Conservation (phyloP, 1,284 basidiomycete species). For the Austroboletus niveus region DNA sequence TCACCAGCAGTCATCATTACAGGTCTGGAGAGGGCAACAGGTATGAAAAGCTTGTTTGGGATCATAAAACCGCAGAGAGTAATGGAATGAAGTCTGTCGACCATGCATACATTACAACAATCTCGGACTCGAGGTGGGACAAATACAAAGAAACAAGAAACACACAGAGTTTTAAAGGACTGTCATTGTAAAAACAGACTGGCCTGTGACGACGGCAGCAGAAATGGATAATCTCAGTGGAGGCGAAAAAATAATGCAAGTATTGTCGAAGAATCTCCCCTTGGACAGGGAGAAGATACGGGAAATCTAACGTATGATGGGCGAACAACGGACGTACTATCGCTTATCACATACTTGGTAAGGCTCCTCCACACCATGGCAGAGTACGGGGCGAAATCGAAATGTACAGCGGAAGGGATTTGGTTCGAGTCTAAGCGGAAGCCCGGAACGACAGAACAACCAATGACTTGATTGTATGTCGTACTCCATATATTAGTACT, state of each 20-base stretch:
- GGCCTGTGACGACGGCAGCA: not conserved
- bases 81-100: not conserved
- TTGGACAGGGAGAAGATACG: not conserved
- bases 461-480: too few relatives aligned
- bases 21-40: not conserved
- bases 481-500: too few relatives aligned
- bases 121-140: not conserved
- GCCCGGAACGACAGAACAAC: too few relatives aligned
- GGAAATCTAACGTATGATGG: not conserved
- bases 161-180: not conserved
- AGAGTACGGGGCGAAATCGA: too few relatives aligned
- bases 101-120: conserved; percentile 1
- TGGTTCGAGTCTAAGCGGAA: too few relatives aligned
- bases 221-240: not conserved
- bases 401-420: too few relatives aligned
- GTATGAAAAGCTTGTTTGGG: conserved; percentile 5
- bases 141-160: not conserved
- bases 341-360: too few relatives aligned
- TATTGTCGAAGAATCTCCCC: not conserved
- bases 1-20: conserved; percentile 4
- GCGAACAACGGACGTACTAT: not conserved
- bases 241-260: too few relatives aligned
- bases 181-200: not conserved
- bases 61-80: not conserved
- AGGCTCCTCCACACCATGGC: too few relatives aligned